Conservation (phyloP, 176 grass and related monocot genomes). For the Saccharum spontaneum region DNA sequence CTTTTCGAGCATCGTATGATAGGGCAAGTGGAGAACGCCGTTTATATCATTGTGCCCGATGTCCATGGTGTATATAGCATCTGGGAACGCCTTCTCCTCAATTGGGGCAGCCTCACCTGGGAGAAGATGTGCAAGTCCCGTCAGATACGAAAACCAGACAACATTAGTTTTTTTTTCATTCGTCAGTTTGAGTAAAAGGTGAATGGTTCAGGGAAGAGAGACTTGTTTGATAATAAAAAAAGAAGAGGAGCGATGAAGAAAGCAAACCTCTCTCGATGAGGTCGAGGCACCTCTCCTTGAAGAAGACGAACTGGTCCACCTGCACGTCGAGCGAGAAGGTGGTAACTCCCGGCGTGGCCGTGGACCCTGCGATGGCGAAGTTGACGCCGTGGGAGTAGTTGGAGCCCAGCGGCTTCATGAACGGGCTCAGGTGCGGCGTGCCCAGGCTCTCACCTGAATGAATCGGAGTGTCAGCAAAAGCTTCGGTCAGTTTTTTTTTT, state of each 20-base stretch:
- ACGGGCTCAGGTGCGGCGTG: conserved; percentile 60
- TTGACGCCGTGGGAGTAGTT: conserved; percentile 66
- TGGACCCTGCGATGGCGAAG: conserved; percentile 61
- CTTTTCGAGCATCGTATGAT: conserved; percentile 46
- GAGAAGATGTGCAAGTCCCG: background rate
- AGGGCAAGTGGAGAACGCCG: conserved; percentile 49
- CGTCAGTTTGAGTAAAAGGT: background rate
- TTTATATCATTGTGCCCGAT: conserved; percentile 90
- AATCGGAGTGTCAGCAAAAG: background rate
- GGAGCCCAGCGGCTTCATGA: conserved; percentile 64
- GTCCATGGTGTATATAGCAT: conserved; percentile 73
- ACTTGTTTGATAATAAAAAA: background rate
- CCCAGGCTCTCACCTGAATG: conserved; percentile 66
- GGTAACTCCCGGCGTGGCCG: conserved; percentile 25
- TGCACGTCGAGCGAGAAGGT: conserved; percentile 58
- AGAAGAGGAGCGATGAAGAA: background rate
- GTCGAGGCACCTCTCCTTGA: conserved; percentile 54
- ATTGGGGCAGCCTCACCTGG: conserved; percentile 45
- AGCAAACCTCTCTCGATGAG: conserved; percentile 41
- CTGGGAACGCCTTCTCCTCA: conserved; percentile 45
- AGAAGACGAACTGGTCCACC: conserved; percentile 64
- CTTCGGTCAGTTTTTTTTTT: background rate
- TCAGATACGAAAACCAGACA: background rate
- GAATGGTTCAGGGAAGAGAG: background rate
- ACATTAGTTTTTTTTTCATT: background rate